Conservation (phyloP, 768 basidiomycete species). For the Boletus barrowsii region DNA sequence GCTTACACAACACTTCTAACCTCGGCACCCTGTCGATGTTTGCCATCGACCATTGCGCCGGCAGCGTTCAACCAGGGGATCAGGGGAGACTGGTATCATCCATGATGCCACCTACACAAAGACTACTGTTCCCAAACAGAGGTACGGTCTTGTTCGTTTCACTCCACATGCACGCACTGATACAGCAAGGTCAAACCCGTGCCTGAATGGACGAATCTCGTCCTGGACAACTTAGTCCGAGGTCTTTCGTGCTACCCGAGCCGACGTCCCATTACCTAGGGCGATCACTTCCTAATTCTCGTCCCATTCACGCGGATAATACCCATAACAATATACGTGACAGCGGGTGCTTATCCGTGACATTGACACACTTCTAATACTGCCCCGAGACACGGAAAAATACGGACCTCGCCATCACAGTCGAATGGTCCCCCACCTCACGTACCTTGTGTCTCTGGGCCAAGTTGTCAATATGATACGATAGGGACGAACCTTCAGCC, state of each 20-base stretch:
- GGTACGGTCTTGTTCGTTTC: too few species aligned
- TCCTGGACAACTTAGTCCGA: not conserved
- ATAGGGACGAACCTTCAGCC: not conserved
- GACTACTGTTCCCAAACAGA: not conserved
- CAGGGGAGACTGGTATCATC: too few species aligned
- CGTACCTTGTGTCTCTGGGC: conserved; percentile 1
- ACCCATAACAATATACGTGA: conserved; percentile 12
- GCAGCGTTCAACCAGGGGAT: too few species aligned
- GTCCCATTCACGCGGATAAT: conserved; percentile 1
- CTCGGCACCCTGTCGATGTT: too few species aligned
- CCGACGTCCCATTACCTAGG: not conserved
- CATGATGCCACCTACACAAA: not conserved
- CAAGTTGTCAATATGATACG: not conserved
- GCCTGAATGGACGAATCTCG: conserved; percentile 5
- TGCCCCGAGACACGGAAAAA: conserved; percentile 3
- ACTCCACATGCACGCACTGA: too few species aligned
- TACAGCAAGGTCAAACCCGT: conserved; percentile 1
- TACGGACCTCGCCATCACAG: conserved; percentile 8
- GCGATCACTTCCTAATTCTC: not conserved
- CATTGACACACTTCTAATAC: conserved; percentile 1
- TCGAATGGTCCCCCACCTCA: not conserved
- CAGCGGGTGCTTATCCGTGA: conserved; percentile 8
- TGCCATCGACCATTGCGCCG: too few species aligned
- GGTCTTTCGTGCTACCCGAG: not conserved
- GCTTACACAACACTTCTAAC: not conserved